Conservation (phyloP, 2,329 filamentous ascomycete genomes). For the Aspergillus aculeatinus region DNA sequence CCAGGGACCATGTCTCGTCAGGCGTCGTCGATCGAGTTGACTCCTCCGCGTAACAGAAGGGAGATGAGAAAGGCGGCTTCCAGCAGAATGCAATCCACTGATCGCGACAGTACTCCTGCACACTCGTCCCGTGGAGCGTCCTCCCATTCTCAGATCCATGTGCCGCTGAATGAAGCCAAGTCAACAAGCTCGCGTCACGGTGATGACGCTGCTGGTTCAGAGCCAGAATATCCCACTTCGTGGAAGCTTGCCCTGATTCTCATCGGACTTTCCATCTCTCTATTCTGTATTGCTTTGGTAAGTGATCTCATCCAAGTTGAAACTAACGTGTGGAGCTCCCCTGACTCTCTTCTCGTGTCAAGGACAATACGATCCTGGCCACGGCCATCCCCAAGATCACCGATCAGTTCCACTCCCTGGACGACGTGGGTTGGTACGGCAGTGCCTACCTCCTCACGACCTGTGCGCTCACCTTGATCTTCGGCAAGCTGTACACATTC, state of each 20-base stretch:
- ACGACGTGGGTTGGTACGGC: constrained; percentile 52
- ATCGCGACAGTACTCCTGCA: constrained; percentile 24
- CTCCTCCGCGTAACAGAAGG: not conserved
- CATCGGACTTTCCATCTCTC: constrained; percentile 4
- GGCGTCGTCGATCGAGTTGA: not conserved
- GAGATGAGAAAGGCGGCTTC: not conserved
- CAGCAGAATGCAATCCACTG: constrained; percentile 15
- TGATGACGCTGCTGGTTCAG: not conserved
- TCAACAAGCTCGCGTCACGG: not conserved
- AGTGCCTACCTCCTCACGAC: constrained; percentile 46
- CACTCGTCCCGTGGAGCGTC: constrained; percentile 11
- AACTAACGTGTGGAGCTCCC: not conserved
- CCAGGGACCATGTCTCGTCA: not conserved
- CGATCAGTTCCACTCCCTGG: constrained; percentile 47
- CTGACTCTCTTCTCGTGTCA: not conserved
- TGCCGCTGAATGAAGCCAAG: constrained; percentile 17
- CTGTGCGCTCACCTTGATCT: constrained; percentile 43
- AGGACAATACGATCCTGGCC: constrained; percentile 47
- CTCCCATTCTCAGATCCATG: not conserved
- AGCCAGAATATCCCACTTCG: constrained; percentile 5
- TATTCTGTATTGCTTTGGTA: constrained; percentile 14
- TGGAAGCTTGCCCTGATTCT: constrained; percentile 11
- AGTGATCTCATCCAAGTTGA: not conserved
- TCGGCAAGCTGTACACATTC: constrained; percentile 47
- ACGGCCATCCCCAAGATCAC: constrained; percentile 52